Percentiles rank a stretch among this genome's conserved stretches.
These are phyloP conservation scores for Hypericum androsaemum DNA, from an alignment of 345 rosid species.

Conservation along the genomic window DNA sequence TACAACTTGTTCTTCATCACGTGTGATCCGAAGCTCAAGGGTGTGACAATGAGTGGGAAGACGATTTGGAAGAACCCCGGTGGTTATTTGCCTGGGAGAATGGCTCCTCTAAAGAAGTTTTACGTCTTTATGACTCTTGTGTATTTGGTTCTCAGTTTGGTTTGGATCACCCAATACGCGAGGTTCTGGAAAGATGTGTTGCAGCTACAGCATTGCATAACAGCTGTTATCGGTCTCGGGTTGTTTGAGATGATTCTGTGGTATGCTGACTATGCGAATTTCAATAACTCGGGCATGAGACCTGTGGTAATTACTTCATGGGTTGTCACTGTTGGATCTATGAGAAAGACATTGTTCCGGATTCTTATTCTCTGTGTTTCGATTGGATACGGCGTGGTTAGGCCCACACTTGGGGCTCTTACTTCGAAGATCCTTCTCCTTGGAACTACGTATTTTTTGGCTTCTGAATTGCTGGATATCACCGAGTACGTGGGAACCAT, in stretches of 20 bases:
- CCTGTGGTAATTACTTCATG: slow-evolving; percentile 71
- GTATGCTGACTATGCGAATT: slow-evolving; percentile 75
- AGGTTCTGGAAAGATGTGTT: slow-evolving; percentile 74
- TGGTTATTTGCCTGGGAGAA: slow-evolving; percentile 92
- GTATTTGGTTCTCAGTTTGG: slow-evolving; percentile 48
- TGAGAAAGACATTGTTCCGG: slow-evolving; percentile 64
- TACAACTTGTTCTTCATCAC: slow-evolving; percentile 80
- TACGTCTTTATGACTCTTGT: slow-evolving; percentile 66
- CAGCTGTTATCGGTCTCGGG: slow-evolving; percentile 65
- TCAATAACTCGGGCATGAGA: slow-evolving; percentile 65
- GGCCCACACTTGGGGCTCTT: slow-evolving; percentile 96
- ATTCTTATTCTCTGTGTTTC: slow-evolving; percentile 74
- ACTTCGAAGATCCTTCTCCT: slow-evolving; percentile 87
- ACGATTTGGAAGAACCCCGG: slow-evolving; percentile 89
- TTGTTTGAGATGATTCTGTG: slow-evolving; percentile 88
- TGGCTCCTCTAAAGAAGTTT: slow-evolving; percentile 89
- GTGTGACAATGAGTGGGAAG: slow-evolving; percentile 71
- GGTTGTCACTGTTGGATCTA: slow-evolving; percentile 89
- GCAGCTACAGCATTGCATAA: slow-evolving; percentile 89
- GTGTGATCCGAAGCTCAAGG: slow-evolving; percentile 81
- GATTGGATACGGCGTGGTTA: slow-evolving; percentile 96
- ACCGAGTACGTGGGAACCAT: slow-evolving; percentile 85
- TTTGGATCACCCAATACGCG: slow-evolving; percentile 76
- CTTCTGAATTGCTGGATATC: slow-evolving; percentile 77
- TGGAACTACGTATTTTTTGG: slow-evolving; percentile 80